Evolutionary conservation across 257 asterid genomes (phyloP).

Genomic region (Euphrasia confusa): DNA sequence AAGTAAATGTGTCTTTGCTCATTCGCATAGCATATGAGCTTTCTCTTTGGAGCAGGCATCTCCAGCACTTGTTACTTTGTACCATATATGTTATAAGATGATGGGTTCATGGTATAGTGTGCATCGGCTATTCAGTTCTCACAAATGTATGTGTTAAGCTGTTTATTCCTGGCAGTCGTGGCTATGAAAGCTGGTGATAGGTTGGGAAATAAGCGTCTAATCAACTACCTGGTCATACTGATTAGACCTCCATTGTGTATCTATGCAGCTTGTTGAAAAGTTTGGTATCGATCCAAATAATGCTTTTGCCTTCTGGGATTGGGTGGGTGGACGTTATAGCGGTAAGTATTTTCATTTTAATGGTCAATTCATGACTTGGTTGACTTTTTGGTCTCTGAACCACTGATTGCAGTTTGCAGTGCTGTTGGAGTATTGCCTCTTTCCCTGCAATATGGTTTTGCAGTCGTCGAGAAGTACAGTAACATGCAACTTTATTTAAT

Average conservation of each 20-base stretch:
- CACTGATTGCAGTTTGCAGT: conserved; percentile 82
- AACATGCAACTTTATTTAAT: conserved; percentile 27
- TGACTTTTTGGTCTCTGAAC: conserved; percentile 30
- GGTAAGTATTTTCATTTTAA: conserved; percentile 45
- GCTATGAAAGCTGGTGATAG: conserved; percentile 14
- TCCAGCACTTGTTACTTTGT: conserved; percentile 13
- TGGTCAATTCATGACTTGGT: conserved; percentile 16
- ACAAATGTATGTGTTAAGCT: conserved; percentile 7
- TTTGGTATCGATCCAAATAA: conserved; percentile 98
- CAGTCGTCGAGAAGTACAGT: conserved; percentile 73
- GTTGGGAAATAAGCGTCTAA: conserved; percentile 10
- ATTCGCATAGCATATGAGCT: not conserved
- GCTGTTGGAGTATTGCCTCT: conserved; percentile 99
- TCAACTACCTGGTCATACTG: conserved; percentile 18
- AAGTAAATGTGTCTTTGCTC: conserved; percentile 1
- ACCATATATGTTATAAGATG: conserved; percentile 8
- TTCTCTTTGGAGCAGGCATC: conserved; percentile 17
- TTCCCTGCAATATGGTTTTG: conserved; percentile 93
- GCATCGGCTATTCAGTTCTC: not conserved
- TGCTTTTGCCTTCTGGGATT: conserved; percentile 99
- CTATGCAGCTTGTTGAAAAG: conserved; percentile 84
- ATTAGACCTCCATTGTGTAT: conserved; percentile 20
- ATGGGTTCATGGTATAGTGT: conserved; percentile 7
- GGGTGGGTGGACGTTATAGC: conserved; percentile 99
- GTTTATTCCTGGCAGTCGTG: conserved; percentile 10